Percentiles rank a stretch among this genome's conserved stretches.
Conservation (phyloP, 805 yeast species). For the Wickerhamiella brachini region DNA sequence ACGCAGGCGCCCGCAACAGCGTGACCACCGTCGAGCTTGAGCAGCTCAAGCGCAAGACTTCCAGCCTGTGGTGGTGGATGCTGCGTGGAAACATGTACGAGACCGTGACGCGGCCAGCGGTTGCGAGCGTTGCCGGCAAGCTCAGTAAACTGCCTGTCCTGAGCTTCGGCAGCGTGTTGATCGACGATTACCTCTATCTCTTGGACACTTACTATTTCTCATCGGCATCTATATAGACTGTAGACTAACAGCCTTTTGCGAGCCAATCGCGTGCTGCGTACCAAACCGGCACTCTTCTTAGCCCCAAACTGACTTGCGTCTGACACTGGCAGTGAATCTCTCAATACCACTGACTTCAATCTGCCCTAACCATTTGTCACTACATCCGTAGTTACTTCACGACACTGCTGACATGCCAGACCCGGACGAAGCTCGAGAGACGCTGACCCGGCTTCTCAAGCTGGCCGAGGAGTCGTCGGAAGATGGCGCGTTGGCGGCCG, state of each 20-base stretch:
- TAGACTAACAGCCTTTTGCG: neutral
- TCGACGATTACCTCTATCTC: conserved; percentile 27
- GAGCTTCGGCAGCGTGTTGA: conserved; percentile 21
- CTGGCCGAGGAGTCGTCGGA: conserved; percentile 11
- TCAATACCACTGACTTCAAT: too few relatives aligned
- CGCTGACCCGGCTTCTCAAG: neutral
- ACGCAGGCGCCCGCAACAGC: neutral
- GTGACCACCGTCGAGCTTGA: conserved; percentile 24
- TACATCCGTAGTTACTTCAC: too few relatives aligned
- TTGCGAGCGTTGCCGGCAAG: conserved; percentile 17
- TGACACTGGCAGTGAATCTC: too few relatives aligned
- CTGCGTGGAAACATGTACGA: conserved; percentile 28
- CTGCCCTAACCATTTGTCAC: too few relatives aligned
- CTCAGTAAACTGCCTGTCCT: conserved; percentile 23
- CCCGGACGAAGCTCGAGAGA: neutral
- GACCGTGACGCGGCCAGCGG: conserved; percentile 20
- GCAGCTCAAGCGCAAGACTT: conserved; percentile 19
- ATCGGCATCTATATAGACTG: conserved; percentile 10
- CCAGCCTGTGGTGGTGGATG: conserved; percentile 27
- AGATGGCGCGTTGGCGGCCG: conserved; percentile 11
- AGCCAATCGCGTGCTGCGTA: too few relatives aligned
- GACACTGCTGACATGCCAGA: too few relatives aligned
- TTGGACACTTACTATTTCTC: conserved; percentile 28
- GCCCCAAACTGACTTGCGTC: too few relatives aligned
- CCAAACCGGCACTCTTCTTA: too few relatives aligned